A percentile compares a stretch with the other conserved stretches of the same genome.
Conservation (phyloP, 2,329 filamentous ascomycete species). For the Cercospora sp. region DNA sequence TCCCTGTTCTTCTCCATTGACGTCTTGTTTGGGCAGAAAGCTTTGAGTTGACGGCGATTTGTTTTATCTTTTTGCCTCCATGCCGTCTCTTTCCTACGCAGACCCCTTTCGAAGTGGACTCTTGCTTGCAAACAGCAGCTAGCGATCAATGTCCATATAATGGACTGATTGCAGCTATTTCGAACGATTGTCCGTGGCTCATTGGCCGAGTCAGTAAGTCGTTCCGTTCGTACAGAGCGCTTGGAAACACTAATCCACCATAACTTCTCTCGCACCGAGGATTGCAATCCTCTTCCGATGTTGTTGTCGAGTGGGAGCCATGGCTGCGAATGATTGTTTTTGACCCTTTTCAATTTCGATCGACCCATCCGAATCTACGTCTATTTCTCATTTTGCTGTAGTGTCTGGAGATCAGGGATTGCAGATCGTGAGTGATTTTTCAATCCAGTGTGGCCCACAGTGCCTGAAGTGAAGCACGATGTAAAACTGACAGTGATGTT, state of each 20-base stretch:
- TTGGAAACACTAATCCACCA: not conserved
- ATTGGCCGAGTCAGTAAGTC: not conserved
- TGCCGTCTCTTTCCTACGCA: not conserved
- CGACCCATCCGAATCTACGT: not conserved
- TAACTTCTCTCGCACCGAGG: not conserved
- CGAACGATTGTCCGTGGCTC: not conserved
- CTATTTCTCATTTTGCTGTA: not conserved
- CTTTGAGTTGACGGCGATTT: not conserved
- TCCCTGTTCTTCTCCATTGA: not conserved
- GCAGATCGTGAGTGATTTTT: not conserved
- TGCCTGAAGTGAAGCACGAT: not conserved
- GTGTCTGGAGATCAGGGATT: not conserved
- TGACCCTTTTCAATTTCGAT: not conserved
- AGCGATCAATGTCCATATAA: not conserved
- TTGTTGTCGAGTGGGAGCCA: not conserved
- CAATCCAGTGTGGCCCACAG: not conserved
- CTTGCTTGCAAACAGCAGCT: not conserved
- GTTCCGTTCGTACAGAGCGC: not conserved
- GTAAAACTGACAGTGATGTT: not conserved
- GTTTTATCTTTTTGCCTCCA: not conserved
- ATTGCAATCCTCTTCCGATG: not conserved
- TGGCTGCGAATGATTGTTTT: not conserved
- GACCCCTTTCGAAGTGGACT: not conserved
- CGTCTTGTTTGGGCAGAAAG: not conserved
- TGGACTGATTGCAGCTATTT: not conserved